A percentile compares a stretch with the other conserved stretches of the same genome.
These are phyloP conservation scores for Debaryomycetaceae sp. DNA, from an alignment of 1,139 yeast species.

Conservation along the genomic window DNA sequence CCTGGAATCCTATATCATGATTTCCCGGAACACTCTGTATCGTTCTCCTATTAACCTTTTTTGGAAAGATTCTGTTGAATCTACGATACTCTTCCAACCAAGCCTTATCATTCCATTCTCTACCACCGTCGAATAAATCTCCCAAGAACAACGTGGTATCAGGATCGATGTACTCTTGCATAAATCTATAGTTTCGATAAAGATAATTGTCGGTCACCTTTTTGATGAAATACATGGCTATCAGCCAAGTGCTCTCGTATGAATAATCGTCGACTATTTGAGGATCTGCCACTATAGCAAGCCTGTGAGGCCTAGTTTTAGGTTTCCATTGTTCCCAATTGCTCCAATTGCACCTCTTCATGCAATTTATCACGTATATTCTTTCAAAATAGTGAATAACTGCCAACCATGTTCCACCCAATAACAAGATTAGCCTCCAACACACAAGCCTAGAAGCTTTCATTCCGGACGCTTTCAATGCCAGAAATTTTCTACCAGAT, in stretches of 20 bases:
- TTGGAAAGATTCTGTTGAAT: constrained; percentile 61
- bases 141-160: constrained; percentile 80
- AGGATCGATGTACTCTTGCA: constrained; percentile 63
- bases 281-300: constrained; percentile 86
- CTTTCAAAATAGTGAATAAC: constrained; percentile 1
- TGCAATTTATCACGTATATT: constrained; percentile 3
- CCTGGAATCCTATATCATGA: constrained; percentile 93
- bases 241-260: constrained; percentile 53
- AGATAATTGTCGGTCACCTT: constrained; percentile 70
- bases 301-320: constrained; percentile 46
- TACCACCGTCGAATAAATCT: constrained; percentile 91
- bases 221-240: constrained; percentile 45
- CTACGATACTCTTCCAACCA: constrained; percentile 77
- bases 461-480: background rate
- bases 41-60: constrained; percentile 44
- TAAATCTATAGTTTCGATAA: constrained; percentile 66
- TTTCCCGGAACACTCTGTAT: constrained; percentile 79
- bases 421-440: constrained; percentile 4
- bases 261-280: constrained; percentile 82
- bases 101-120: constrained; percentile 62
- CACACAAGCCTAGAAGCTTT: background rate
- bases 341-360: constrained; percentile 59
- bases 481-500: background rate
- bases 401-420: constrained; percentile 2
- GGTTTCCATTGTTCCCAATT: constrained; percentile 57